Evolutionary conservation across 441 rosid genomes (phyloP).

Genomic region (Brassica hybrid): DNA sequence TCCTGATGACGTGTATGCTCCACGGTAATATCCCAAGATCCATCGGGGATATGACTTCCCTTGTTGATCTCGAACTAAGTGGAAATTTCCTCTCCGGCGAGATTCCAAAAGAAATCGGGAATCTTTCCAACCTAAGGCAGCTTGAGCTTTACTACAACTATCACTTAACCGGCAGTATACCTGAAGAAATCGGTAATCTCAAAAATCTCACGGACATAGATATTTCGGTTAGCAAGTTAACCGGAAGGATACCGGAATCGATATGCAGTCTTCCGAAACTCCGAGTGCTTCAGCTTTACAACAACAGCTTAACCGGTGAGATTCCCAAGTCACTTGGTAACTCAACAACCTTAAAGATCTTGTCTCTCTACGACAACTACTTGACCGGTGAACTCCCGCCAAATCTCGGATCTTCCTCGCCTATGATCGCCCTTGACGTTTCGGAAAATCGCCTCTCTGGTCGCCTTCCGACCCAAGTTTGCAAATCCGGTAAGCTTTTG

Average conservation of each 20-base stretch:
- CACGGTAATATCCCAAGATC: conserved; percentile 72
- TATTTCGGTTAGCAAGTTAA: conserved; percentile 81
- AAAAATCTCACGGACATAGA: conserved; percentile 83
- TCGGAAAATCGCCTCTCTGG: conserved; percentile 87
- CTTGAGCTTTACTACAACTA: conserved; percentile 93
- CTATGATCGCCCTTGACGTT: conserved; percentile 69
- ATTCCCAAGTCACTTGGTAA: conserved; percentile 69
- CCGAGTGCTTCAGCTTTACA: conserved; percentile 79
- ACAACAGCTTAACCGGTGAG: conserved; percentile 89
- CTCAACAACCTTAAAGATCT: conserved; percentile 64
- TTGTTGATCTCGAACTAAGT: conserved; percentile 82
- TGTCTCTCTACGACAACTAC: conserved; percentile 78
- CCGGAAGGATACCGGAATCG: conserved; percentile 78
- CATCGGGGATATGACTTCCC: conserved; percentile 81
- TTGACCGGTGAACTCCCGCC: conserved; percentile 79
- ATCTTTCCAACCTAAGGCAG: conserved; percentile 69
- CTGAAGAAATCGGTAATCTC: conserved; percentile 86
- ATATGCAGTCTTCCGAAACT: conserved; percentile 84
- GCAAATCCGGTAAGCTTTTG: conserved; percentile 75
- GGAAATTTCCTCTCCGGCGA: conserved; percentile 76
- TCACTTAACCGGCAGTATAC: conserved; percentile 72
- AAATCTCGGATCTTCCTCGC: conserved; percentile 64
- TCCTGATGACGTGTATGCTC: conserved; percentile 69
- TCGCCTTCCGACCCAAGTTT: conserved; percentile 66
- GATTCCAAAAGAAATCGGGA: conserved; percentile 78